Base-by-base conservation (phyloP, 176 grass and related monocot genomes). In the Oryza meridionalis region DNA sequence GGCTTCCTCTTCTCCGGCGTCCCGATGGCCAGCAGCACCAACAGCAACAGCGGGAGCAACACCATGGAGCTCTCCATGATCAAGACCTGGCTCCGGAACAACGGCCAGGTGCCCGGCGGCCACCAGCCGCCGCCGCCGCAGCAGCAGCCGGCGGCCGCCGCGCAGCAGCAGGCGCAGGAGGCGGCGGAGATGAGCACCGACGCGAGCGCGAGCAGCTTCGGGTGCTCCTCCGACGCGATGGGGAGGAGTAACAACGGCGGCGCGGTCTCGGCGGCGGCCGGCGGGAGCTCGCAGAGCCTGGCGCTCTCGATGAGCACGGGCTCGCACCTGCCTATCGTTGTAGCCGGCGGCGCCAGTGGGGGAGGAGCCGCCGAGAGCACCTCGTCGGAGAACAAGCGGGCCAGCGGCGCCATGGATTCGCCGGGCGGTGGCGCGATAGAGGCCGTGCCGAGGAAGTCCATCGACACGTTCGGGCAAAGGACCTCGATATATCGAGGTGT, bases 251-350 rank as follows among this genome's bases (percentile, higher is more conserved):
- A 11, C 1, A 58, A 78, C 72, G 70, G 84, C 87, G 27, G 84
- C 87, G 27, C 67, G 11, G 43, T 77, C 40, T 78, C 70, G 72
- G 73, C 35, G 65, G 17, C 78, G 51, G 73, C 77, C 29, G 82
- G 19, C 2, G 51, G 51, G 29, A 78, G 68, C 82, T 85, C 93
- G 2, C 91, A 95, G 84, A 88, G 90, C 86, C 72, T 99, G 70
- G 91, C 89, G 33, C 91, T 96, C 11, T 99, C 96, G 43, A 99
- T 99, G 89, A 99, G 96, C 83, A 99, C 90, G 0, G 96, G 96
- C 1, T 86, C 90, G 3, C 86, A 94, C 67, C 74, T 92, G 70
- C 92, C 94, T 1, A 76, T 88, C 27, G 70, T 84, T 0, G 83
- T 29, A 10, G 71, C 74, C 11, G 51, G 77, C 15, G 80, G 67